Conservation (phyloP, 1,284 basidiomycete species). For the Rhodotorula sp. region DNA sequence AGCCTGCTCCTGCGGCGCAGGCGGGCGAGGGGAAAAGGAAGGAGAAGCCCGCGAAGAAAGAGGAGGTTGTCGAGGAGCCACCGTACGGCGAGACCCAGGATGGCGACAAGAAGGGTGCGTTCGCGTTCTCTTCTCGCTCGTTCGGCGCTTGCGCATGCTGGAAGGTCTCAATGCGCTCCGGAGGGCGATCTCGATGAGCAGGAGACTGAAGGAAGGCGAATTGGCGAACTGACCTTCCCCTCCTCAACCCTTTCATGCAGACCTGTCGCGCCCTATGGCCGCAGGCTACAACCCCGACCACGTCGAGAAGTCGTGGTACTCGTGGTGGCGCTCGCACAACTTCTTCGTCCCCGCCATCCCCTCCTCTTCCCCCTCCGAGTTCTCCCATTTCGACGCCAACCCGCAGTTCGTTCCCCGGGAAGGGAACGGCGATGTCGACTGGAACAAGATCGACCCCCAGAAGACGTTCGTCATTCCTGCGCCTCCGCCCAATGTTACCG, state of each 20-base stretch:
- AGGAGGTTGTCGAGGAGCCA: constrained; percentile 30
- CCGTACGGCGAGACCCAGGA: constrained; percentile 34
- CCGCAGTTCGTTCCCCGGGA: constrained; percentile 48
- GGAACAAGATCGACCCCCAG: constrained; percentile 32
- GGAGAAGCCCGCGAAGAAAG: constrained; percentile 28
- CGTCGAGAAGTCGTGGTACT: constrained; percentile 95
- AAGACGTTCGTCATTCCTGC: constrained; percentile 78
- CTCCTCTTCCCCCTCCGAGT: constrained; percentile 36
- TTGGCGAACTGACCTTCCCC: neutral
- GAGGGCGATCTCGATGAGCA: neutral
- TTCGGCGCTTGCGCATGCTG: neutral
- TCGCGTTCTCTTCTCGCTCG: neutral
- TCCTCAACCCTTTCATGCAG: constrained; percentile 51
- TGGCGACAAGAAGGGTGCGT: constrained; percentile 38
- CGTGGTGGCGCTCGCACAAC: constrained; percentile 91
- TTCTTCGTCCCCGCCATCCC: constrained; percentile 79
- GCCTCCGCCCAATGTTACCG: constrained; percentile 98
- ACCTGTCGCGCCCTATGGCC: constrained; percentile 82
- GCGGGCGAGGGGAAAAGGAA: constrained; percentile 22
- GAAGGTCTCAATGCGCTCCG: too few relatives aligned
- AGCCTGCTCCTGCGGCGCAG: neutral
- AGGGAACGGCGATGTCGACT: constrained; percentile 56
- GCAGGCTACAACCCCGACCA: constrained; percentile 91
- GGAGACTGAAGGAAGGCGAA: neutral
- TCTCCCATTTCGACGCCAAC: constrained; percentile 42